phyloP scores from a whole-genome alignment of 768 basidiomycete species.

The Clathrus columnatus region DNA sequence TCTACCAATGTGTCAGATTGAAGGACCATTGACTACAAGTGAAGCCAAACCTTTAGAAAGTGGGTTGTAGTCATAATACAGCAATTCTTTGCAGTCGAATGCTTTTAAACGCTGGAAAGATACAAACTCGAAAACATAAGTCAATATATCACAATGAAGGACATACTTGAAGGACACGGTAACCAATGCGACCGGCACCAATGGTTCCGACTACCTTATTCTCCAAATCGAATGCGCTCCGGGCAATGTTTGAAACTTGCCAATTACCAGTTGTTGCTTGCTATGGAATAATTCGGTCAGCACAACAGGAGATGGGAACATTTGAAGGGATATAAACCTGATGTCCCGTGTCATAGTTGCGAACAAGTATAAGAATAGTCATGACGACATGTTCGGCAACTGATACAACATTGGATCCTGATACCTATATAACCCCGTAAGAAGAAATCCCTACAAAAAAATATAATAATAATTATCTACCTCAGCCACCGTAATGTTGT shows the following conservation, averaged over 20 bases:
- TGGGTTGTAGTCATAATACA: conserved; percentile 82
- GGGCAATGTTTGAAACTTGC: conserved; percentile 76
- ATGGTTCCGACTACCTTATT: conserved; percentile 89
- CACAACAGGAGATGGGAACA: neutral
- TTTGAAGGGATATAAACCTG: conserved; percentile 37
- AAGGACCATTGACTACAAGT: neutral
- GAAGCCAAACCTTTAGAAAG: conserved; percentile 46
- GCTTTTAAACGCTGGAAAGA: conserved; percentile 54
- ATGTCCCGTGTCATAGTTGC: conserved; percentile 84
- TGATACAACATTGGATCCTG: conserved; percentile 84
- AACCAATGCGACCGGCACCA: conserved; percentile 76
- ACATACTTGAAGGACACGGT: conserved; percentile 51
- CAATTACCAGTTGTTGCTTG: conserved; percentile 83
- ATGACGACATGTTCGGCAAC: conserved; percentile 89
- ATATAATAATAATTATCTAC: conserved; percentile 20
- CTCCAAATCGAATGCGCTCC: conserved; percentile 83
- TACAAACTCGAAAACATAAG: conserved; percentile 11
- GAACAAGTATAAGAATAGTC: conserved; percentile 83
- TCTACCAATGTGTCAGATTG: conserved; percentile 27
- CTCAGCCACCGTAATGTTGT: conserved; percentile 73
- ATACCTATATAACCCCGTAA: conserved; percentile 35
- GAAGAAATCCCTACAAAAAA: neutral
- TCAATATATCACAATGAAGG: neutral
- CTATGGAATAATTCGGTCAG: conserved; percentile 22
- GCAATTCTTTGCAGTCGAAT: conserved; percentile 83